Base-by-base conservation (phyloP, 2,329 filamentous ascomycete genomes). In the Diaporthe sp. region DNA sequence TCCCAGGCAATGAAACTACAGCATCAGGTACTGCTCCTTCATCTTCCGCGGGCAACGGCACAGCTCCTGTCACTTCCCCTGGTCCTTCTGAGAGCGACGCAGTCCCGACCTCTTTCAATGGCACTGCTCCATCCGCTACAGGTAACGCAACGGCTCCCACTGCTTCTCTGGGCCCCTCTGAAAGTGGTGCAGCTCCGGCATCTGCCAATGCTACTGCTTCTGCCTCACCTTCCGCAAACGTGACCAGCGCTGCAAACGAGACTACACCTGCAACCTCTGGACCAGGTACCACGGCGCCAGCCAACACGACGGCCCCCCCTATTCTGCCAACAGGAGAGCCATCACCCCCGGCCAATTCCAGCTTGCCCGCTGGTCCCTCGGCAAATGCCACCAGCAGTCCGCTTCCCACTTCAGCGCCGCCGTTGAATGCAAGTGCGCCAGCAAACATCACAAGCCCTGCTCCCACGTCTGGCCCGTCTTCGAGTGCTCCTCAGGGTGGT, bases 241-340 rank as follows among this genome's bases (percentile, higher is more conserved):
- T 17, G 27, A 74, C 74, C 37, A 39, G 15, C 47, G 5, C 51
- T 70, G 68, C 72, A 69, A 74, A 72, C 22, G 72, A 55, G 27
- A 75, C 71, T 39, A 59, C 58, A 35, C 69, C 74, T 47, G 37
- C 51, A 17, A 39, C 53, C 44, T 59, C 71, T 44, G 71, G 32
- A 30, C 44, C 56, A 47, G 58, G 58, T 13, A 51, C 70, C 22
- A 56, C 70, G 17, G 69, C 44, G 53, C 61, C 73, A 19, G 73
- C 72, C 25, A 71, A 75, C 51, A 51, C 68, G 13, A 75, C 74
- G 25, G 70, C 50, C 44, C 47, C 61, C 25, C 39, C 72, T 63
- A 59, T 72, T 22, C 53, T 72, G 4, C 61, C 74, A 35, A 70
- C 61, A 58, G 68, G 68, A 2, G 39, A 51, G 15, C 42, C 55